Percentiles rank a stretch among this genome's conserved stretches.
phyloP scores from a whole-genome alignment of 2,329 filamentous ascomycete genomes.

The Bimuria novae-zelandiae region DNA sequence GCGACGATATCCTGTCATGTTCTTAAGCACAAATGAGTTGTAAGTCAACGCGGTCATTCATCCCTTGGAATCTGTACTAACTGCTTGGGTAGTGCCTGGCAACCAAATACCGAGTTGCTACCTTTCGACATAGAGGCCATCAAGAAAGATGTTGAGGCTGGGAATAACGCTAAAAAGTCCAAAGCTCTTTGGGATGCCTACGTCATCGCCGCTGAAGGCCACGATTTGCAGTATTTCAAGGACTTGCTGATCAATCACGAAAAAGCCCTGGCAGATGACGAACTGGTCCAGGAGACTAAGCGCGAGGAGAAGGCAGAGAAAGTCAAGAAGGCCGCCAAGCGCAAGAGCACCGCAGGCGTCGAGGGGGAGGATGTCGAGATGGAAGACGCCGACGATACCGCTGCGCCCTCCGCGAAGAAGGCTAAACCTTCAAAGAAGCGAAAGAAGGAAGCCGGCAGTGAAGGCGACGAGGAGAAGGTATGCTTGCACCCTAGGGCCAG shows the following conservation, averaged over 20 bases:
- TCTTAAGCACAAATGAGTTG: constrained; percentile 95
- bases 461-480: constrained; percentile 72
- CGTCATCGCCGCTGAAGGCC: constrained; percentile 74
- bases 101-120: constrained; percentile 79
- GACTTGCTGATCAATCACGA: constrained; percentile 68
- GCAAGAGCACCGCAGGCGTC: constrained; percentile 44
- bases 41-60: constrained; percentile 59
- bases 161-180: constrained; percentile 82
- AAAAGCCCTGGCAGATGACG: constrained; percentile 59
- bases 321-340: constrained; percentile 59
- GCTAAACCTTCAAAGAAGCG: constrained; percentile 64
- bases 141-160: constrained; percentile 68
- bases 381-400: constrained; percentile 49
- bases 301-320: constrained; percentile 64
- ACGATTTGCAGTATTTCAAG: constrained; percentile 84
- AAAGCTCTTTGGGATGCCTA: constrained; percentile 82
- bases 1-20: constrained; percentile 93
- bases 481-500: constrained; percentile 7
- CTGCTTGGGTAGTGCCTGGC: constrained; percentile 73
- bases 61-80: constrained; percentile 11
- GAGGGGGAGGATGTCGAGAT: constrained; percentile 46
- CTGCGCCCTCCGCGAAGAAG: constrained; percentile 42
- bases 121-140: constrained; percentile 77
- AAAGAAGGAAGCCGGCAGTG: constrained; percentile 70
- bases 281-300: constrained; percentile 65